A percentile compares a stretch with the other conserved stretches of the same genome.
Conservation (phyloP, 805 yeast species). For the Candida endomychidarum region DNA sequence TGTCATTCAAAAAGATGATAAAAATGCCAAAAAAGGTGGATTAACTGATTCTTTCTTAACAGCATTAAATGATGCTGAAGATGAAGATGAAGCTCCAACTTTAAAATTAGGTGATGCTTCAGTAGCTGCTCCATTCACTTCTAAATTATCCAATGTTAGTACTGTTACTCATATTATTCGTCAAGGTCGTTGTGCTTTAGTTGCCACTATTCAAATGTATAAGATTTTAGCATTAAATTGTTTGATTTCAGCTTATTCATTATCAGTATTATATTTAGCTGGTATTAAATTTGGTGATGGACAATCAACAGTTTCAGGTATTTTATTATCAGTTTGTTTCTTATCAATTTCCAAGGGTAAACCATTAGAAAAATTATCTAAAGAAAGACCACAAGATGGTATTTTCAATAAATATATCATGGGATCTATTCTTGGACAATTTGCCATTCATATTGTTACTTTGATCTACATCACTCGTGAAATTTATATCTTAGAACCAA, state of each 20-base stretch:
- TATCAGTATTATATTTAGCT: constrained; percentile 90
- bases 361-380: constrained; percentile 83
- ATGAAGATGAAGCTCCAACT: constrained; percentile 86
- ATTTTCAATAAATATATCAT: constrained; percentile 92
- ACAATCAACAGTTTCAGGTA: constrained; percentile 96
- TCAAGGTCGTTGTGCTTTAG: constrained; percentile 97
- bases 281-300: constrained; percentile 98
- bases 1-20: constrained; percentile 22
- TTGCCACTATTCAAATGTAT: constrained; percentile 98
- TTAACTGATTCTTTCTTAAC: constrained; percentile 65
- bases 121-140: constrained; percentile 98
- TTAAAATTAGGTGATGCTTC: constrained; percentile 97
- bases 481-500: constrained; percentile 86
- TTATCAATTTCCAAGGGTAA: constrained; percentile 92
- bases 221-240: constrained; percentile 96
- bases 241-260: constrained; percentile 92
- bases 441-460: constrained; percentile 85
- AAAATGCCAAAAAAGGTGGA: constrained; percentile 28
- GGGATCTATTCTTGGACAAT: constrained; percentile 97
- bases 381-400: constrained; percentile 96
- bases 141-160: constrained; percentile 86
- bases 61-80: constrained; percentile 51
- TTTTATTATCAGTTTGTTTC: constrained; percentile 90
- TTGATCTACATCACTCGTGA: constrained; percentile 80
- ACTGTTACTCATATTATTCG: constrained; percentile 92